Base-by-base conservation (phyloP, 78 protist species). In the Speleostelium caveatum region DNA sequence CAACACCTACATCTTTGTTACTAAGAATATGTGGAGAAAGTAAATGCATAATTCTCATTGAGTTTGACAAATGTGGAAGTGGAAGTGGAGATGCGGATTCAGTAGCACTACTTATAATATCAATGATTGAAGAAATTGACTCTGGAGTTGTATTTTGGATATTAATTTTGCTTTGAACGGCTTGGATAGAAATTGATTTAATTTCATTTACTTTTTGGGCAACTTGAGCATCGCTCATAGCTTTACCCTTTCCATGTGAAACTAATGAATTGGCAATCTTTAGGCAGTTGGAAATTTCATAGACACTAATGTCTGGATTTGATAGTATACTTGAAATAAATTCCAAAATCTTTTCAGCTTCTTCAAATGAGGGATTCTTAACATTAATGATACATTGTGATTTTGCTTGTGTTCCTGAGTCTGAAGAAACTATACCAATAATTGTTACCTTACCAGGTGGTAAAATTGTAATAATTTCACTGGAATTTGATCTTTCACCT, bases 241-340 rank as follows among this genome's bases (percentile, higher is more conserved):
- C 19, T 33, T 72, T 72, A 17, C 77, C 72, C 39, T 42, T 51
- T 12, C 79, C 41, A 10, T 75, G 59, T 22, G 69, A 33, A 1
- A 83, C 24, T 1, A 56, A 22, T 0, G 83, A 74, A 19, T 83
- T 83, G 26, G 75, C 91, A 45, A 83, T 30, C 16, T 71, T 51
- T 10, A 83, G 8, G 1, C 66, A 61, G 7, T 36, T 38, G 4
- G 51, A 7, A 53, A 83, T 38, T 56, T 67, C 67, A 59, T 41
- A 83, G 38, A 83, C 16, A 1, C 16, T 36, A 26, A 69, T 10
- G 1, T 53, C 6, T 39, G 49, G 49, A 30, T 39, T 41, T 26
- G 30, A 16, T 4, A 83, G 41, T 1, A 72, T 67, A n/a, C 28
- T 21, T 19, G 78, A 38, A 3, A 83, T 19, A 36, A 69, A 69